Evolutionary conservation across 352 stramenopile genomes (phyloP).

Genomic region (Lagenidium sp.): DNA sequence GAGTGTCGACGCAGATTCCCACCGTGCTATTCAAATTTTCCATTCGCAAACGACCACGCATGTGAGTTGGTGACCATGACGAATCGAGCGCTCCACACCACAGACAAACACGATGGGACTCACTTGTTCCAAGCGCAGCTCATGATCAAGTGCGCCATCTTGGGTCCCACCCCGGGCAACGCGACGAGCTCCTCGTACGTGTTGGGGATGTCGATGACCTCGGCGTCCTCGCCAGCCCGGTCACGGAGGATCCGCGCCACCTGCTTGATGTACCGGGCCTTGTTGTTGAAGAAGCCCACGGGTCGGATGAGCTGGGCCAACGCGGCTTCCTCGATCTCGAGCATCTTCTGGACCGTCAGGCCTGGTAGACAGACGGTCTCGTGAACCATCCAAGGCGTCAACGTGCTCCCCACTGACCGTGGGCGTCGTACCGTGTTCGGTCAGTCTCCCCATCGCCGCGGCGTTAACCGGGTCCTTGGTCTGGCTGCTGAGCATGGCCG

Average conservation of each 20-base stretch:
- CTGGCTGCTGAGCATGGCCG: constrained; percentile 96
- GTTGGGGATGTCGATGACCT: constrained; percentile 84
- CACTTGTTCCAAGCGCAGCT: constrained; percentile 87
- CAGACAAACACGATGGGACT: too few relatives aligned
- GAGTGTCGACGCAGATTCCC: constrained; percentile 96
- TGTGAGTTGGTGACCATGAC: too few relatives aligned
- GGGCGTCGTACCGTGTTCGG: constrained; percentile 38
- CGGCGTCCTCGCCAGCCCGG: constrained; percentile 13
- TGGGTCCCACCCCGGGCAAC: constrained; percentile 92
- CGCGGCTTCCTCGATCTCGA: constrained; percentile 66
- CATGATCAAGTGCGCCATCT: constrained; percentile 97
- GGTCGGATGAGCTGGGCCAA: constrained; percentile 86
- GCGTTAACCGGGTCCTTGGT: constrained; percentile 93
- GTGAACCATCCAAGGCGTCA: too few relatives aligned
- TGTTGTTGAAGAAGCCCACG: constrained; percentile 96
- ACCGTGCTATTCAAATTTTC: constrained; percentile 38
- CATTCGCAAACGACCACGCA: too few relatives aligned
- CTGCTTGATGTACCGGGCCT: constrained; percentile 94
- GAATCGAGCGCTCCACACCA: too few relatives aligned
- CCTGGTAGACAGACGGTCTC: constrained; percentile 33
- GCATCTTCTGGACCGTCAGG: constrained; percentile 86
- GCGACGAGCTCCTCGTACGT: constrained; percentile 87
- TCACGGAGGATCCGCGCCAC: constrained; percentile 39
- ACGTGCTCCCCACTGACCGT: too few relatives aligned
- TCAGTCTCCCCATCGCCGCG: constrained; percentile 59